Base-by-base conservation (phyloP, 2,329 filamentous ascomycete species). In the Huntiella decipiens region DNA sequence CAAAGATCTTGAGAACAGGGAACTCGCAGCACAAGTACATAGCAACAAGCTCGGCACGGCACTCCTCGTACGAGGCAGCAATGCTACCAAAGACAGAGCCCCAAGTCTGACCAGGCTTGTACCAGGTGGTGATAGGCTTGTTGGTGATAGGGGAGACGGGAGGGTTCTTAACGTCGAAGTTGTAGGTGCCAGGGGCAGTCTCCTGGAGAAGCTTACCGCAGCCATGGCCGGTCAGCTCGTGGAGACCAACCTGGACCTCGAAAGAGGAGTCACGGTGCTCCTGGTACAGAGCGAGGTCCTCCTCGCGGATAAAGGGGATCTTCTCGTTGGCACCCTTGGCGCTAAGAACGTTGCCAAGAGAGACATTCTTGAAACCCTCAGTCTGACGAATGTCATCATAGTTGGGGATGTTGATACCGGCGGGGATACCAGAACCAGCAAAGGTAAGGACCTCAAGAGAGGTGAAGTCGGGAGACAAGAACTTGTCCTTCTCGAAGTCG, bases 91-190 rank as follows among this genome's bases (percentile, higher is more conserved):
- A 96, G 0, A 94, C 84, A 4, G 79, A 85, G 47, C 84, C 82
- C 87, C 87, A 96, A 0, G 88, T 96, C 62, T 95, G 84, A 2
- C 86, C 86, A 2, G 85, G 85, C 62, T 91, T 93, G 66, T 96
- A 96, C 78, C 82, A 95, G 1, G 80, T 84, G 2, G 73, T 74
- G 41, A 95, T 69, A 1, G 82, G 59, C 61, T 88, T 79, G 50
- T 74, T 70, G 4, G 77, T 83, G 36, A 95, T 62, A 1, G 87
- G 88, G 56, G 77, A 92, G 44, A 84, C 64, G 1, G 88, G 88
- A 5, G 83, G 86, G 57, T 84, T 83, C 51, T 77, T 66, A 49
- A 77, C 66, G 58, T 96, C 83, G 57, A 96, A 96, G 66, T 96
- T 96, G 68, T 74, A 95, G 38, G 73, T 67, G 8, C 85, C 86